Evolutionary conservation across 345 rosid species (phyloP).

Genomic region (Litchi chinensis): DNA sequence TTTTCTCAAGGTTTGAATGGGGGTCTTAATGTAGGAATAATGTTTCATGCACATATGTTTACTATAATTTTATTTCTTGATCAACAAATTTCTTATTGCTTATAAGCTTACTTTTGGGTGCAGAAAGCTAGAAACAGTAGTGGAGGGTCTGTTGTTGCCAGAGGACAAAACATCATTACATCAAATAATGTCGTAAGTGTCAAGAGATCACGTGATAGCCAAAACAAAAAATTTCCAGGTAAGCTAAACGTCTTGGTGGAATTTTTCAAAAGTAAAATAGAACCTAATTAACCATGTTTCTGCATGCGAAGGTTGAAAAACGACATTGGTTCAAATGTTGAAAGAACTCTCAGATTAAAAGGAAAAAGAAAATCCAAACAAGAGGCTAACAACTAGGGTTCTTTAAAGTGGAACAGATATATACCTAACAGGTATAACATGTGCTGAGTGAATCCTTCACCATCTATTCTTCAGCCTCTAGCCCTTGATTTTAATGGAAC

Average conservation of each 20-base stretch:
- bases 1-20: conserved; percentile 57
- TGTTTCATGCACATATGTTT: conserved; percentile 7
- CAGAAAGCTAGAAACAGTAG: conserved; percentile 47
- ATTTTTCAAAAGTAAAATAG: neutral
- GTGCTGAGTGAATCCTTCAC: neutral
- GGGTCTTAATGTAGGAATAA: conserved; percentile 11
- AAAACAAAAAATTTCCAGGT: conserved; percentile 64
- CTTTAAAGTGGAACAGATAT: neutral
- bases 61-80: conserved; percentile 1
- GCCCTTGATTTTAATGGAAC: neutral
- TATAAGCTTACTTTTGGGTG: conserved; percentile 29
- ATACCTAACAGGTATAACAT: neutral
- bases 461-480: neutral
- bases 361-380: neutral
- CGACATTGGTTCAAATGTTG: neutral
- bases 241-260: conserved; percentile 18
- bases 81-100: conserved; percentile 17
- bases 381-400: neutral
- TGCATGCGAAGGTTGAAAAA: neutral
- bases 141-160: conserved; percentile 37
- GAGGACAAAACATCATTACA: conserved; percentile 37
- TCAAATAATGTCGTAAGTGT: conserved; percentile 39
- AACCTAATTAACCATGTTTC: conserved; percentile 20
- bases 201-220: conserved; percentile 58
- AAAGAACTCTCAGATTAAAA: neutral